Evolutionary conservation across 805 yeast species (phyloP).

Genomic region (Blastobotrys muscicola): DNA sequence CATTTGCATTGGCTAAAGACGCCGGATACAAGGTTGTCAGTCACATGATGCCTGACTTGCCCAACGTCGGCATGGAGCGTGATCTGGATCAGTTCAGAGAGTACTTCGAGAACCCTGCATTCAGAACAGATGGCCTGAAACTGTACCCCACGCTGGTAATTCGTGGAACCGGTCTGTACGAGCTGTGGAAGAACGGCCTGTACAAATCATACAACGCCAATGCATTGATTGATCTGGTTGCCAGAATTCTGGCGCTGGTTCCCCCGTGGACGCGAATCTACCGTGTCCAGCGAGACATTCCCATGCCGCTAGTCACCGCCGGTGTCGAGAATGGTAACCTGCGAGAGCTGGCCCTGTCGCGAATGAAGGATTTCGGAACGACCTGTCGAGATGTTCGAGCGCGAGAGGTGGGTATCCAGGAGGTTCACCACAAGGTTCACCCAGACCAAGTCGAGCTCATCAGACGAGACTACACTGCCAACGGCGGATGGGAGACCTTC

Average conservation of each 20-base stretch:
- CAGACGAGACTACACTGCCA: slow-evolving; percentile 92
- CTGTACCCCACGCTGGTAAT: slow-evolving; percentile 93
- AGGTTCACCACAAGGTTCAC: slow-evolving; percentile 90
- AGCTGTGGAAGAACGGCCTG: slow-evolving; percentile 92
- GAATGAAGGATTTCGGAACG: slow-evolving; percentile 98
- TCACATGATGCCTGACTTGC: slow-evolving; percentile 99
- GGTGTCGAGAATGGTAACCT: slow-evolving; percentile 98
- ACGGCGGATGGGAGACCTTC: slow-evolving; percentile 98
- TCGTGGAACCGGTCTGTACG: slow-evolving; percentile 94
- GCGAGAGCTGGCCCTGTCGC: slow-evolving; percentile 87
- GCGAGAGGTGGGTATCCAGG: slow-evolving; percentile 97
- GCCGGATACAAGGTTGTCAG: slow-evolving; percentile 97
- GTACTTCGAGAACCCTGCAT: slow-evolving; percentile 93
- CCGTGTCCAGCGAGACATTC: slow-evolving; percentile 97
- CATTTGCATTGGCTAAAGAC: slow-evolving; percentile 93
- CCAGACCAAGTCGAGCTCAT: slow-evolving; percentile 96
- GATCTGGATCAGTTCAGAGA: slow-evolving; percentile 93
- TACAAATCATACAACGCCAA: slow-evolving; percentile 93
- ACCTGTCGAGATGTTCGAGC: slow-evolving; percentile 94
- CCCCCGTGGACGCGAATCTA: slow-evolving; percentile 99
- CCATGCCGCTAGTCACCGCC: slow-evolving; percentile 95
- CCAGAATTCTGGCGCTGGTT: slow-evolving; percentile 88
- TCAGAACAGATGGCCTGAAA: slow-evolving; percentile 93
- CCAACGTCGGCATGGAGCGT: slow-evolving; percentile 97
- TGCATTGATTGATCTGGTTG: slow-evolving; percentile 87